Evolutionary conservation across 2,329 filamentous ascomycete genomes (phyloP).

Genomic region (Alternaria novae-zelandiae): DNA sequence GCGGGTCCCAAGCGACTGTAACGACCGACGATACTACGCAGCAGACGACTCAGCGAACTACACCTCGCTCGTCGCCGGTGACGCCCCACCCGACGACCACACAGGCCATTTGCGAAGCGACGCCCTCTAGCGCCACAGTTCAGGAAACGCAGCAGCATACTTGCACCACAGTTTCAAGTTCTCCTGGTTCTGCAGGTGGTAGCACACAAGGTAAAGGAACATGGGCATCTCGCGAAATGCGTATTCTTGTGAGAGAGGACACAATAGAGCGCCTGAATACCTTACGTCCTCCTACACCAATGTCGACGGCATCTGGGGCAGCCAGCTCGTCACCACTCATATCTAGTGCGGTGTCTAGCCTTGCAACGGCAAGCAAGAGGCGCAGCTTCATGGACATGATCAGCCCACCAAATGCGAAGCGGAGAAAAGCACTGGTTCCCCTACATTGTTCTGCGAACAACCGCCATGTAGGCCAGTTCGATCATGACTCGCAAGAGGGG

Average conservation of each 20-base stretch:
- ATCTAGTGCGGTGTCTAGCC: not conserved
- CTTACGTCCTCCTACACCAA: not conserved
- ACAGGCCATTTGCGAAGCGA: not conserved
- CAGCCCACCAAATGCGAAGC: conserved; percentile 29
- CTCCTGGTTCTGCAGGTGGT: conserved; percentile 17
- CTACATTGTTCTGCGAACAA: conserved; percentile 19
- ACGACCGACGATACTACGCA: conserved; percentile 33
- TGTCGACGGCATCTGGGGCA: not conserved
- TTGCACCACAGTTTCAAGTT: conserved; percentile 13
- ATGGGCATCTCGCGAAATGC: conserved; percentile 22
- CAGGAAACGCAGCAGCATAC: not conserved
- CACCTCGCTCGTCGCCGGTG: conserved; percentile 18
- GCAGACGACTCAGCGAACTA: conserved; percentile 23
- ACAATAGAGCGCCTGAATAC: conserved; percentile 17
- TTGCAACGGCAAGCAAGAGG: conserved; percentile 4
- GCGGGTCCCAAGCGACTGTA: conserved; percentile 18
- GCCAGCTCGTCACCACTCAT: too few relatives aligned
- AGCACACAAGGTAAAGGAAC: conserved; percentile 32
- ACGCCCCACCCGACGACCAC: conserved; percentile 3
- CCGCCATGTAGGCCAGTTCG: conserved; percentile 15
- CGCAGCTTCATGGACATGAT: conserved; percentile 12
- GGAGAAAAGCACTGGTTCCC: conserved; percentile 17
- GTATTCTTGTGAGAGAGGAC: conserved; percentile 29
- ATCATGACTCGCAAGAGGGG: conserved; percentile 27
- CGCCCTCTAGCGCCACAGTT: not conserved